Evolutionary conservation across 2,329 filamentous ascomycete species (phyloP).

Genomic region (Ilyonectria mors-panacis): DNA sequence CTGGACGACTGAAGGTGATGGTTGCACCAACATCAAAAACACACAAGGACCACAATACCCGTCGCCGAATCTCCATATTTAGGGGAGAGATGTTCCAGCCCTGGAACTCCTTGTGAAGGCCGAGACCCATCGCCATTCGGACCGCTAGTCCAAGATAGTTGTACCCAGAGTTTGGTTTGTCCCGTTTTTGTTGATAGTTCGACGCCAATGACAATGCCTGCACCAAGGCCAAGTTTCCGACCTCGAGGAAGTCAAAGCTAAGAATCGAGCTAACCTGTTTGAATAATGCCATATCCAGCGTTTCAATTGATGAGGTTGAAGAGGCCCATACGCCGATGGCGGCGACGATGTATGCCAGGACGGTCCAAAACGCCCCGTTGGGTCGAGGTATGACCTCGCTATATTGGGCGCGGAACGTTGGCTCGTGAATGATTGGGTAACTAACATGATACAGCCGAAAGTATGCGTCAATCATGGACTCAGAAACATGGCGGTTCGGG

Average conservation of each 20-base stretch:
- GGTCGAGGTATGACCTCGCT: constrained; percentile 53
- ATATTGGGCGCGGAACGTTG: constrained; percentile 59
- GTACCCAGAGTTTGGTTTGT: constrained; percentile 67
- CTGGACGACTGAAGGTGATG: constrained; percentile 54
- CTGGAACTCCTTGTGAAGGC: constrained; percentile 63
- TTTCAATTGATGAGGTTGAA: constrained; percentile 36
- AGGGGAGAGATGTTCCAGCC: constrained; percentile 51
- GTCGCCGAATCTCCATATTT: constrained; percentile 54
- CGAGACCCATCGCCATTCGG: constrained; percentile 65
- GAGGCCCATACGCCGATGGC: constrained; percentile 56
- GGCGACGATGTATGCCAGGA: constrained; percentile 54
- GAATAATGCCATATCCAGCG: constrained; percentile 49
- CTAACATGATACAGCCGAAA: constrained; percentile 61
- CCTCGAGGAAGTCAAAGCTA: constrained; percentile 60
- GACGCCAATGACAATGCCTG: constrained; percentile 61
- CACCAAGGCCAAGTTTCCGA: constrained; percentile 61
- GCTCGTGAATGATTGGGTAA: constrained; percentile 64
- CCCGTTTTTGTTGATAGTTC: constrained; percentile 66
- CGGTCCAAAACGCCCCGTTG: constrained; percentile 49
- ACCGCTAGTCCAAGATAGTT: constrained; percentile 66
- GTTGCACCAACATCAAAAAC: constrained; percentile 64
- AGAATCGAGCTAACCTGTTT: constrained; percentile 52
- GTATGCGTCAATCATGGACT: constrained; percentile 53
- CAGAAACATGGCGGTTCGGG: constrained; percentile 51
- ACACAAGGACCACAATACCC: constrained; percentile 58